Evolutionary conservation across 2,329 filamentous ascomycete species (phyloP).

Genomic region (Clarireedia monteithiana): DNA sequence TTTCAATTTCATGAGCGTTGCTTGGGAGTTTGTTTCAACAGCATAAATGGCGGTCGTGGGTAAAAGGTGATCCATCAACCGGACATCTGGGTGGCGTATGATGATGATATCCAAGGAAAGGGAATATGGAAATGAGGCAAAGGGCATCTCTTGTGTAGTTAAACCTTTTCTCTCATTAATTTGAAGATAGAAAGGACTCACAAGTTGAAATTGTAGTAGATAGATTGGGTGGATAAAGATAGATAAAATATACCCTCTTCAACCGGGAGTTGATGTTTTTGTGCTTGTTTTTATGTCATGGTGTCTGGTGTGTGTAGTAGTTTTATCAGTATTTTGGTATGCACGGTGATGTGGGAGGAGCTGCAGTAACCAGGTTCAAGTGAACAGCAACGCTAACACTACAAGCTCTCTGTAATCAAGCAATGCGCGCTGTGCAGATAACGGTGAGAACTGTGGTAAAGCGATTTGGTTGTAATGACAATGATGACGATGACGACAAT

Average conservation of each 20-base stretch:
- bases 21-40: conserved; percentile 25
- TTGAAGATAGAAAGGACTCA: conserved; percentile 2
- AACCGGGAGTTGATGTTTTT: conserved; percentile 17
- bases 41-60: conserved; percentile 21
- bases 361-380: no score
- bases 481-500: no score
- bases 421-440: no score
- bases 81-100: conserved; percentile 22
- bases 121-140: neutral
- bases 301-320: no score
- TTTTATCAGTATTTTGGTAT: no score
- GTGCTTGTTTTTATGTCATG: no score
- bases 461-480: no score
- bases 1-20: conserved; percentile 9
- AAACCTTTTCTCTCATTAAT: conserved; percentile 1
- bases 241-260: conserved; percentile 25
- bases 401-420: no score
- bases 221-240: conserved; percentile 6
- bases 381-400: no score
- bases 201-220: conserved; percentile 3
- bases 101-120: neutral
- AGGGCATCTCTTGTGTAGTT: conserved; percentile 7
- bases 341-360: no score
- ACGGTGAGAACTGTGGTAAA: no score
- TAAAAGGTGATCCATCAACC: conserved; percentile 31